Evolutionary conservation across 2,329 filamentous ascomycete genomes (phyloP), one percentile per base, ranked within the genome.

Genomic region (Aspergillus clavatus): DNA sequence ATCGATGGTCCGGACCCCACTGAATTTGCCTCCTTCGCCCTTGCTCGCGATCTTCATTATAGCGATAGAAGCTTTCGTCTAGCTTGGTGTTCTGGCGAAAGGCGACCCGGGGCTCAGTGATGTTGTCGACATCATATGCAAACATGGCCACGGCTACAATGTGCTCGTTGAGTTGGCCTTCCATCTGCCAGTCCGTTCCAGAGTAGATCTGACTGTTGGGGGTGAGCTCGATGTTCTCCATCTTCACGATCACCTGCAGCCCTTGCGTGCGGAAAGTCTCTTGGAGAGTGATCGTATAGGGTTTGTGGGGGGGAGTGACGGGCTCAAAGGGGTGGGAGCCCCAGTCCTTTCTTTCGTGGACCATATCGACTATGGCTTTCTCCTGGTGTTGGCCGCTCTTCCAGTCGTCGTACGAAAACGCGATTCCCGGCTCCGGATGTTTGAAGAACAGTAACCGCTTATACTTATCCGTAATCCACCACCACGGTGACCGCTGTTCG

Each of bases 351-450:
- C n/a, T n/a, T n/a, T n/a, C n/a, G n/a, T n/a, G n/a, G n/a, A n/a
- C n/a, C n/a, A n/a, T n/a, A n/a, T n/a, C n/a, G n/a, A n/a, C n/a
- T n/a, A n/a, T n/a, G n/a, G n/a, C n/a, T n/a, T n/a, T n/a, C n/a
- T n/a, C n/a, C n/a, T n/a, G n/a, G n/a, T n/a, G n/a, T n/a, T n/a
- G n/a, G n/a, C n/a, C n/a, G n/a, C n/a, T 44, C 41, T 40, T 52
- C 50, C 47, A 52, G 23, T 50, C 47, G 6, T 38, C 40, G 33
- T 52, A 50, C n/a, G 50, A 50, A 23, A 45, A 50, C 10, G 42
- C 26, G 3, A 35, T 42, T 37, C 44, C 50, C 6, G 50, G 47
- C 22, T 50, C 50, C 10, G 50, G 45, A 33, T 52, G 50, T 19
- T 47, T 24, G 29, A 52, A 52, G 23, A n/a, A 21, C 31, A 48